These are phyloP conservation scores for Coccomyxa sp. DNA, from an alignment of 139 green algal genomes.

Conservation along the genomic window DNA sequence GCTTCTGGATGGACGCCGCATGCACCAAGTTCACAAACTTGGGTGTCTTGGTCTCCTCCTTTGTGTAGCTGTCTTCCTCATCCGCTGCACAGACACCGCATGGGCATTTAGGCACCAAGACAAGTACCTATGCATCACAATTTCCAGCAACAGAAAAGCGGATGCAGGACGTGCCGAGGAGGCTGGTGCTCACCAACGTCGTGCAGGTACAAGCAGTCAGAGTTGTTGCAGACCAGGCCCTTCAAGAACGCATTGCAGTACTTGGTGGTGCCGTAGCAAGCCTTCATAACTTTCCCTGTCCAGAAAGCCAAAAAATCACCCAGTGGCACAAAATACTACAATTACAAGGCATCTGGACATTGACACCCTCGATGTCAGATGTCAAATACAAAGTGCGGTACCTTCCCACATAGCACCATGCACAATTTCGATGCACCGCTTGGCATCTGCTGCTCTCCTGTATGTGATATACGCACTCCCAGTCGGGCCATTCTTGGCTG, in stretches of 20 bases:
- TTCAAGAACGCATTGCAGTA: conserved; percentile 94
- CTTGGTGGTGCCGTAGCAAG: conserved; percentile 95
- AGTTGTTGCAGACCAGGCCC: conserved; percentile 79
- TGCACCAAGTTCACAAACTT: conserved; percentile 36
- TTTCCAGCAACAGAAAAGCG: neutral
- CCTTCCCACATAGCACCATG: conserved; percentile 68
- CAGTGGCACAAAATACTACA: neutral
- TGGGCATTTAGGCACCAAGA: neutral
- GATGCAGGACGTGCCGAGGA: neutral
- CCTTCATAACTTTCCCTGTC: conserved; percentile 58
- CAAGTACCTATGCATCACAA: neutral
- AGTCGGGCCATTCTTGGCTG: conserved; percentile 43
- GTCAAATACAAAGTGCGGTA: conserved; percentile 5
- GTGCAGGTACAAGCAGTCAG: conserved; percentile 91
- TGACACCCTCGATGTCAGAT: neutral
- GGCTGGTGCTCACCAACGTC: conserved; percentile 48
- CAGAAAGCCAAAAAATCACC: neutral
- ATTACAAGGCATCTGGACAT: neutral
- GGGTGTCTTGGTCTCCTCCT: conserved; percentile 69
- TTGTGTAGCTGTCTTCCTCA: conserved; percentile 81
- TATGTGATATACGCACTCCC: conserved; percentile 88
- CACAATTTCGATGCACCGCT: conserved; percentile 76
- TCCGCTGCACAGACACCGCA: conserved; percentile 27
- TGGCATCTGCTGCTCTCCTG: conserved; percentile 61
- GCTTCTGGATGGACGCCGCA: conserved; percentile 30